phyloP scores from a whole-genome alignment of 1,139 yeast genomes.

The Nakaseomyces bracarensis region DNA sequence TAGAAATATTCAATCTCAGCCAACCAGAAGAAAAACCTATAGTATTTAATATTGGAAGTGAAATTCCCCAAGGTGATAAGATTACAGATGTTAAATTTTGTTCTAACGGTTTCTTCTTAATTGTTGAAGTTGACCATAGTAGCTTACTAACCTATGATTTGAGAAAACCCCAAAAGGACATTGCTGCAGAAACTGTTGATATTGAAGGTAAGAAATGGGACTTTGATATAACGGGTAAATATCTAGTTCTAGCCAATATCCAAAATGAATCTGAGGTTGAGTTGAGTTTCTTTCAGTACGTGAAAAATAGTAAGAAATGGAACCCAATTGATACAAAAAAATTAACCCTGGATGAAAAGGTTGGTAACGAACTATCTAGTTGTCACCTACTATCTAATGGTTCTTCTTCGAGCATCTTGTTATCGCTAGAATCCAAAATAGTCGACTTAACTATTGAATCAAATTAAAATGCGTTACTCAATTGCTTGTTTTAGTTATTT shows the following conservation, averaged over 20 bases:
- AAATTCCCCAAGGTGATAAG: constrained; percentile 22
- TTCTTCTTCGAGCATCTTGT: neutral
- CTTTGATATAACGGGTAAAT: constrained; percentile 5
- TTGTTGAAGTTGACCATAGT: constrained; percentile 25
- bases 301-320: neutral
- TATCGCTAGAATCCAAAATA: neutral
- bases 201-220: neutral
- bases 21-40: constrained; percentile 16
- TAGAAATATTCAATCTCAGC: constrained; percentile 17
- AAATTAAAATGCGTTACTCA: too few relatives aligned
- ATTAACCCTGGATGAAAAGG: neutral
- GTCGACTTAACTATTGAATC: neutral
- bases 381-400: neutral
- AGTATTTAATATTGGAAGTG: constrained; percentile 11
- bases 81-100: constrained; percentile 46
- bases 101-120: constrained; percentile 64
- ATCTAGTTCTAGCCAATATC: neutral
- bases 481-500: too few relatives aligned
- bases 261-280: neutral
- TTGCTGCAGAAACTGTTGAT: neutral
- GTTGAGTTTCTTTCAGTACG: neutral
- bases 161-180: constrained; percentile 34
- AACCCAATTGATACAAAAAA: neutral
- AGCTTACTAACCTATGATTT: constrained; percentile 47
- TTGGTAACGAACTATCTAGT: neutral